Evolutionary conservation across 192 early-diverging fungal species (phyloP), one percentile per base, ranked within the genome.

Genomic region (Lunasporangiospora selenospora): DNA sequence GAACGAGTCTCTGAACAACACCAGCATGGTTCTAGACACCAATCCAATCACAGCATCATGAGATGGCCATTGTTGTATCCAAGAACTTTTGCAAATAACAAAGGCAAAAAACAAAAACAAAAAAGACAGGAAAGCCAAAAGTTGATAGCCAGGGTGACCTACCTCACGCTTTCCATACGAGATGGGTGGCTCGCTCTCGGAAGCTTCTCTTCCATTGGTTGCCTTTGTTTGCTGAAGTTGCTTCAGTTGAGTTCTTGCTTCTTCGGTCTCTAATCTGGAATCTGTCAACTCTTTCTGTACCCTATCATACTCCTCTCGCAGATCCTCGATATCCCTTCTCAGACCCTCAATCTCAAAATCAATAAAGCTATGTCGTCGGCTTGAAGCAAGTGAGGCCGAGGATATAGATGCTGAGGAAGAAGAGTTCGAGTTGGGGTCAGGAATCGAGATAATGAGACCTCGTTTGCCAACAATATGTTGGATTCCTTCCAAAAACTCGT

Each of bases 401-500:
- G 56, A 54, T 16, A 64, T 58, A 18, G 65, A 67, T 1, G 59
- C 47, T 12, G 64, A 41, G 1, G 75, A 67, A 0, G 65, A 69
- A 0, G 59, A 47, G 12, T 45, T 53, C 24, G 15, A 3, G 32
- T 53, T 58, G 30, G 54, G 30, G 30, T 62, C 69, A 18, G 54
- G 24, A 33, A 73, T 47, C 15, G 69, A 62, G 0, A 73, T 33
- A 24, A 73, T 62, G 24, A 48, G 18, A 3, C 55, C 55, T 23
- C 69, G 32, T 31, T 78, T 67, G 21, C 77, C 77, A 1, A 78
- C 69, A 55, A 78, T 75, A 42, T 78, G 62, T 30, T 78, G 77
- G 19, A 75, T 62, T 4, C 52, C 48, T 26, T 71, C 55, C 43
- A 67, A 30, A 75, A 64, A 78, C 19, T 78, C 69, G 34, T 75